phyloP scores from a whole-genome alignment of 2,329 filamentous ascomycete species.

The Hawksworthiomyces lignivorus region DNA sequence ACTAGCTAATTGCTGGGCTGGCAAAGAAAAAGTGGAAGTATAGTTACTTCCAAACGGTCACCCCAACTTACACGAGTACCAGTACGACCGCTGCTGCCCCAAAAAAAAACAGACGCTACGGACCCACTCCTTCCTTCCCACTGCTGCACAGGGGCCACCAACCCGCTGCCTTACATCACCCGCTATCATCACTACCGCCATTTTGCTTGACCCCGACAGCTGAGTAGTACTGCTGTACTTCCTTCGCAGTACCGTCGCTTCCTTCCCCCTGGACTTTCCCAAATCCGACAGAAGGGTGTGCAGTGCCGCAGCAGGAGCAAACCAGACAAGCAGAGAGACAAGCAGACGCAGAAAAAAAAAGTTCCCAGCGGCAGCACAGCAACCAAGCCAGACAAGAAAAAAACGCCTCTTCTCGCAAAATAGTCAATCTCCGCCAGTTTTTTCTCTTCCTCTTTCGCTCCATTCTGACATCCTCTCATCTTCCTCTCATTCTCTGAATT shows the following conservation, averaged over 20 bases:
- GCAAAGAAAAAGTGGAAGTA: no score
- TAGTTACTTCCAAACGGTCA: no score
- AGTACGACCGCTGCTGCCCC: constrained; percentile 8
- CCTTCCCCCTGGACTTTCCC: constrained; percentile 5
- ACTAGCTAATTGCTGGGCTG: no score
- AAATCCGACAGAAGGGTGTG: constrained; percentile 7
- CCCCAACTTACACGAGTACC: no score
- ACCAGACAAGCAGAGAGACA: constrained; percentile 1
- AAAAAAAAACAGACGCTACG: no score
- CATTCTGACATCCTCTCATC: constrained; percentile 3
- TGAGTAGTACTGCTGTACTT: not conserved
- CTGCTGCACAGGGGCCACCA: no score
- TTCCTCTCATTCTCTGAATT: not conserved
- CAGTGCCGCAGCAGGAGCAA: constrained; percentile 3
- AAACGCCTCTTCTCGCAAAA: constrained; percentile 5
- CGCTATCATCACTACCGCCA: constrained; percentile 3
- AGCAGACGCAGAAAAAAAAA: constrained; percentile 6
- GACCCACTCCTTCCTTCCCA: constrained; percentile 1
- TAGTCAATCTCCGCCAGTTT: constrained; percentile 8
- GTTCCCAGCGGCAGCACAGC: constrained; percentile 4
- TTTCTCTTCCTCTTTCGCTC: constrained; percentile 6
- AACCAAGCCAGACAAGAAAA: no score
- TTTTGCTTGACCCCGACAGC: not conserved
- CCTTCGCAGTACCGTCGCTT: constrained; percentile 12
- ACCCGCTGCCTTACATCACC: constrained; percentile 6